Evolutionary conservation across 140 eudicot genomes (phyloP).

Genomic region (Anethum foeniculum): DNA sequence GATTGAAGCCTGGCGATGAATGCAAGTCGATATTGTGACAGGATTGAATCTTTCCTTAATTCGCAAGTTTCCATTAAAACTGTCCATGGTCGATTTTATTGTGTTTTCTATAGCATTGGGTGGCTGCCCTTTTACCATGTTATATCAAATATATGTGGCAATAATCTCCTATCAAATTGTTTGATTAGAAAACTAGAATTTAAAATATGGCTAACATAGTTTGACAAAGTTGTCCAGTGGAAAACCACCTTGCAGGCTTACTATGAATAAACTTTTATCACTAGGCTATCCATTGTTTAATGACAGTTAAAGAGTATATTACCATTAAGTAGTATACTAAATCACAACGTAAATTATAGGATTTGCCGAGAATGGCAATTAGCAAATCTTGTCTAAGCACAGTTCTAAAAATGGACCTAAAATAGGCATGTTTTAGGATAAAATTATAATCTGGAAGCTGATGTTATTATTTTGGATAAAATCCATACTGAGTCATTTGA

Average conservation of each 20-base stretch:
- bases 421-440: not conserved
- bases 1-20: slow-evolving; percentile 64
- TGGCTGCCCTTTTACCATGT: slow-evolving; percentile 3
- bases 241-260: not conserved
- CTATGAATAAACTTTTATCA: too few relatives aligned
- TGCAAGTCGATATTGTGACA: not conserved
- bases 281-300: too few relatives aligned
- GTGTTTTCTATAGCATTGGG: not conserved
- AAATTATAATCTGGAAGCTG: not conserved
- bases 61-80: slow-evolving; percentile 10
- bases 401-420: not conserved
- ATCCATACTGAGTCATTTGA: not conserved
- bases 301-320: too few relatives aligned
- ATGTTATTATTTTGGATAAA: not conserved
- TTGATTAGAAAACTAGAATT: not conserved
- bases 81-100: not conserved
- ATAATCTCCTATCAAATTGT: not conserved
- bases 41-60: not conserved
- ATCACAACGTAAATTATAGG: not conserved
- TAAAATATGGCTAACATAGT: not conserved
- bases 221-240: not conserved
- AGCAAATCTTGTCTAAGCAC: not conserved
- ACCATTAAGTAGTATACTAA: not conserved
- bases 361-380: not conserved
- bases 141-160: not conserved